Base-by-base conservation (phyloP, 2,329 filamentous ascomycete genomes). In the Xylaria sp. region DNA sequence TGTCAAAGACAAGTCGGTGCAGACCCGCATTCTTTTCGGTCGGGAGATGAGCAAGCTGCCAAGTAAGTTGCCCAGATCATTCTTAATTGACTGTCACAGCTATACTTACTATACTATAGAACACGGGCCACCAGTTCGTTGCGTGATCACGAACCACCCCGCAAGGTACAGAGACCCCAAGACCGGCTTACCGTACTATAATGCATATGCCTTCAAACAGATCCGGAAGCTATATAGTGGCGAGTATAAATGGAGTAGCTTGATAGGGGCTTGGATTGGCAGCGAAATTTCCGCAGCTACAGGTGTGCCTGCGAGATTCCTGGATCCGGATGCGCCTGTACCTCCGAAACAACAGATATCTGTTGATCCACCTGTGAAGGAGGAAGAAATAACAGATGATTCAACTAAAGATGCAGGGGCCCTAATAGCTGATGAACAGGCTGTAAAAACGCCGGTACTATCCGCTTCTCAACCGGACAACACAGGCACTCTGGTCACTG, bases 231-330 rank as follows among this genome's bases (percentile, higher is more conserved):
- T 97, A 16, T 82, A 88, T 61, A 87, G 84, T 1, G 92, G 93
- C 51, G 90, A 93, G 53, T 94, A 94, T 79, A 88, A 88, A 66
- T 99, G 93, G 92, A 97, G 94, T 78, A 85, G 85, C 35, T 84
- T 96, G 73, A 81, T 97, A 35, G 94, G 93, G 5, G 92, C 91
- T 18, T 99, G 94, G 87, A 91, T 95, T 4, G 95, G 95, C 0
- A 87, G 85, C 72, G 85, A 83, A 71, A 84, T 83, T 78, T 83
- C 81, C 74, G 88, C 93, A 0, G 92, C 92, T 9, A 85, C 85
- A 47, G 94, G 94, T 6, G 94, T 97, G 27, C 95, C 94, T 0
- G 90, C 89, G 66, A 87, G 93, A 60, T 98, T 97, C 78, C 69
- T 85, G 48, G 79, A 84, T 59, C 82, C 82, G 8, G 71, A 77